Base-by-base conservation (phyloP, 345 rosid species). In the Moricandia moricandioides region DNA sequence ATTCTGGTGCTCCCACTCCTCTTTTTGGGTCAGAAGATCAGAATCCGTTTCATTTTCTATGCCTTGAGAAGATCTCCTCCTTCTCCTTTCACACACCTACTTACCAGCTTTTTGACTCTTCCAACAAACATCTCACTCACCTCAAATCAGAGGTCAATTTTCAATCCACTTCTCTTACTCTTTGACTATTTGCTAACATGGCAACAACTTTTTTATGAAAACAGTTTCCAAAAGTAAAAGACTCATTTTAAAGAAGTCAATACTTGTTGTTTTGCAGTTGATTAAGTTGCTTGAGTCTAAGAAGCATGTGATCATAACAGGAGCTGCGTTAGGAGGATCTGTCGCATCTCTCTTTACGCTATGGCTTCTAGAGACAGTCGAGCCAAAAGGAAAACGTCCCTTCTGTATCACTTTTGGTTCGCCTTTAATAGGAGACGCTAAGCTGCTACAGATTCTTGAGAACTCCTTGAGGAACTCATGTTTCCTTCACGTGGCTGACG, bases 341-440 rank as follows among this genome's bases (percentile, higher is more conserved):
- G 62, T 90, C 21, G 98, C 96, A 27, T 84, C 87, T 57, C 91
- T 92, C 56, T 88, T 86, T 65, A 85, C 93, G 2, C 67, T 92
- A 29, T 83, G 86, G 88, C 79, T 92, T 77, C 82, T 89, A 4
- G 84, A 82, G 40, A 65, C 16, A 21, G 64, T 88, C 40, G 13
- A 77, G 4, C 56, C 69, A 0, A 51, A 39, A 4, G 17, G 13
- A 9, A 76, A 62, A 61, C 85, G 27, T 8, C 90, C 86, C 0
- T 82, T 90, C 40, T 90, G 96, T 82, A 72, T 92, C 77, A 90
- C 96, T 0, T 92, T 86, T 55, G 95, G 97, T 8, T 81, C 86
- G 0, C 91, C 96, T 0, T 78, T 89, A 5, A 3, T 87, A 1
- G 92, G 88, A 4, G 81, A 89, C 67, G 21, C 3, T 2, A 66